Conservation (phyloP, 495 filamentous ascomycete species). For the Penicillium ucsense region DNA sequence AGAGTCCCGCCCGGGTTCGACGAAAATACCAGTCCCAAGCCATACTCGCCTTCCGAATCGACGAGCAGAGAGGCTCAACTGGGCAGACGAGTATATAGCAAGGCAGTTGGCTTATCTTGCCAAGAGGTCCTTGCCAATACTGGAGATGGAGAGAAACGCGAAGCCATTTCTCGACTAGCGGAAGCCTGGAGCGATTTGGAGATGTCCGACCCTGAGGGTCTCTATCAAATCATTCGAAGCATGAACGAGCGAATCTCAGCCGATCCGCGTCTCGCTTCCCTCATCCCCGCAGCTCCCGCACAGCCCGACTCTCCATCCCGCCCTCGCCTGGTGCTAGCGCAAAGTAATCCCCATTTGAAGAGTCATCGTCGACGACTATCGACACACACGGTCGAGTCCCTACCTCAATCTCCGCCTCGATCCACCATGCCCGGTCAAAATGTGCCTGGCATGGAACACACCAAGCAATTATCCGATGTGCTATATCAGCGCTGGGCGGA, state of each 20-base stretch:
- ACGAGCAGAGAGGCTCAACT: slow-evolving; percentile 70
- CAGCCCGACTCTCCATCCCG: slow-evolving; percentile 37
- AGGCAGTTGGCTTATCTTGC: slow-evolving; percentile 68
- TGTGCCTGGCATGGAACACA: slow-evolving; percentile 78
- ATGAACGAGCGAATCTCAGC: slow-evolving; percentile 52
- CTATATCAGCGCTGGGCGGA: slow-evolving; percentile 86
- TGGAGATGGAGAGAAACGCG: slow-evolving; percentile 60
- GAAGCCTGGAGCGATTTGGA: slow-evolving; percentile 80
- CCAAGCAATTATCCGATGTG: slow-evolving; percentile 78
- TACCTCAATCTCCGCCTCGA: slow-evolving; percentile 20
- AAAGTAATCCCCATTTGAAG: slow-evolving; percentile 78
- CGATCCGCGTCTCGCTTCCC: slow-evolving; percentile 42
- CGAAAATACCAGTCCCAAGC: slow-evolving; percentile 37
- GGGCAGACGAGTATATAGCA: slow-evolving; percentile 69
- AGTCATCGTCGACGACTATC: slow-evolving; percentile 64
- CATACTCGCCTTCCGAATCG: slow-evolving; percentile 18
- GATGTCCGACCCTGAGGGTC: slow-evolving; percentile 80
- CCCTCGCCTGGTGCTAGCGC: slow-evolving; percentile 63
- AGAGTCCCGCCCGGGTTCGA: slow-evolving; percentile 26
- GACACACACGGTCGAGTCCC: slow-evolving; percentile 25
- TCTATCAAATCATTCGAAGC: slow-evolving; percentile 69
- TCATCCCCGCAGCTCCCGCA: slow-evolving; percentile 32
- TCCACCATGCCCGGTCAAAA: slow-evolving; percentile 38
- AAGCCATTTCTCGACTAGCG: slow-evolving; percentile 68
- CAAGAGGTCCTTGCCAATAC: slow-evolving; percentile 78